Evolutionary conservation across 202 grass and related monocot genomes (phyloP).

Genomic region (Panicum virgatum): DNA sequence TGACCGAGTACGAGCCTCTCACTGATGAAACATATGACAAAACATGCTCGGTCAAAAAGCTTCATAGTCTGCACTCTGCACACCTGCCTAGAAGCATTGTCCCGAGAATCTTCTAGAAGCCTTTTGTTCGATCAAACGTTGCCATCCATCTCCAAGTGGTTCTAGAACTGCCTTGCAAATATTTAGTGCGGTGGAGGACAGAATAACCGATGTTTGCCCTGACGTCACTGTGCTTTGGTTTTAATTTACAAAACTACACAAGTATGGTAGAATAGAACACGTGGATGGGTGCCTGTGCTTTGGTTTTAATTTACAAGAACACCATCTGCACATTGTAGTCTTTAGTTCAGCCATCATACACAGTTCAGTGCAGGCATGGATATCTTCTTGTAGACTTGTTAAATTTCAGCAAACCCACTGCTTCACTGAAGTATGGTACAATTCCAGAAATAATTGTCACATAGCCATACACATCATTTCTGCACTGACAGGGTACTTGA

Average conservation of each 20-base stretch:
- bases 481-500: too few species aligned
- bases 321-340: too few species aligned
- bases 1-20: neutral
- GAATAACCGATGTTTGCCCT: neutral
- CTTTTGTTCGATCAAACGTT: too few species aligned
- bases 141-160: neutral
- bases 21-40: too few species aligned
- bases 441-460: neutral
- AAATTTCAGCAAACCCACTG: constrained; percentile 11
- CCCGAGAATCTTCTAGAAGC: neutral
- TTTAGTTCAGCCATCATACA: too few species aligned
- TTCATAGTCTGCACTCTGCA: neutral
- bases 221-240: neutral
- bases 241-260: neutral
- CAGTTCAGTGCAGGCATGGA: too few species aligned
- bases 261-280: neutral
- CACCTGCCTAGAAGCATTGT: neutral
- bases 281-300: too few species aligned
- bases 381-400: neutral
- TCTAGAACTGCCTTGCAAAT: neutral
- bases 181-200: neutral
- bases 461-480: too few species aligned
- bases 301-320: too few species aligned
- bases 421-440: neutral
- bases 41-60: too few species aligned